A percentile compares a stretch with the other conserved stretches of the same genome.
phyloP scores from a whole-genome alignment of 331 rosid genomes.

The Quercus phellos region DNA sequence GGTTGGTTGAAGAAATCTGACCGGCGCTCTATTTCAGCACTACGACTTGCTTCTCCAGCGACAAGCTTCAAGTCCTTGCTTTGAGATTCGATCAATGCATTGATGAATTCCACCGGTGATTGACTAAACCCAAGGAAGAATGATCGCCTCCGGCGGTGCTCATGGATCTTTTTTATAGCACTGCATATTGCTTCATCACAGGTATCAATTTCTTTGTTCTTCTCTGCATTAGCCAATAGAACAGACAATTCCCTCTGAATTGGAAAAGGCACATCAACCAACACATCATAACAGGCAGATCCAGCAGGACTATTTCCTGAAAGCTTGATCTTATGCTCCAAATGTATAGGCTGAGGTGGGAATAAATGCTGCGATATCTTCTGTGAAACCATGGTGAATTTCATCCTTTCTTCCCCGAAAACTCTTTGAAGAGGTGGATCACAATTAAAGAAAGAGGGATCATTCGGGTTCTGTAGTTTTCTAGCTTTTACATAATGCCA shows the following conservation, averaged over 20 bases:
- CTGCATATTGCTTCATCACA: conserved; percentile 90
- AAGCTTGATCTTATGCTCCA: conserved; percentile 91
- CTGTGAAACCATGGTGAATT: conserved; percentile 85
- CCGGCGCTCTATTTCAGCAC: conserved; percentile 76
- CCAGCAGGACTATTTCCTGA: conserved; percentile 88
- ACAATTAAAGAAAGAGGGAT: conserved; percentile 76
- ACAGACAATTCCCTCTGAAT: conserved; percentile 87
- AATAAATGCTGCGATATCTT: conserved; percentile 87
- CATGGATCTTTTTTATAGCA: conserved; percentile 86
- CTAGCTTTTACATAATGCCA: conserved; percentile 99
- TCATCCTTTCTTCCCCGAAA: conserved; percentile 93
- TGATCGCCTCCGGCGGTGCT: conserved; percentile 90
- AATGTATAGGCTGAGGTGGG: conserved; percentile 79
- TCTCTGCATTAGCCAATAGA: conserved; percentile 82
- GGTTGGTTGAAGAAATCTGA: conserved; percentile 94
- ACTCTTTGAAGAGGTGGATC: conserved; percentile 92
- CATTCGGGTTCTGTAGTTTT: conserved; percentile 81
- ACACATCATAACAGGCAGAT: conserved; percentile 92
- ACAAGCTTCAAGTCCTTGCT: conserved; percentile 83
- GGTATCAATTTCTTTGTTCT: conserved; percentile 86
- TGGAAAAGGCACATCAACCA: conserved; percentile 91
- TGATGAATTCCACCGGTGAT: conserved; percentile 90
- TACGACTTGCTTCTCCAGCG: conserved; percentile 93
- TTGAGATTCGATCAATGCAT: conserved; percentile 90
- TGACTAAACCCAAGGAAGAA: conserved; percentile 98